Evolutionary conservation across 2,329 filamentous ascomycete species (phyloP).

Genomic region (Colletotrichum karsti): DNA sequence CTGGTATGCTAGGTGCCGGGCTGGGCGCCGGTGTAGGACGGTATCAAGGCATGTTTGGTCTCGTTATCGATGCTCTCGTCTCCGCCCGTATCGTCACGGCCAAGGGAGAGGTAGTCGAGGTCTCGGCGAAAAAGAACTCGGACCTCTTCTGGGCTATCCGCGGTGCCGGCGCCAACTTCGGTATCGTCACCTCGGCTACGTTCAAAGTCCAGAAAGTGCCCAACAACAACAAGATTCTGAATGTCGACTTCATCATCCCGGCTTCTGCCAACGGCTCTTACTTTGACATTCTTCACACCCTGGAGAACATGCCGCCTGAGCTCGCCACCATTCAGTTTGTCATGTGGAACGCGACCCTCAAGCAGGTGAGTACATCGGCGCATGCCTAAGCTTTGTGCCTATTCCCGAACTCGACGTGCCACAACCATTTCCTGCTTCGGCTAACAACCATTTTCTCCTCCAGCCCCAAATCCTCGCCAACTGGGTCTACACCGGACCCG

Average conservation of each 20-base stretch:
- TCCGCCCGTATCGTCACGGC: conserved; percentile 48
- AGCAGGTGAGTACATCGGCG: background rate
- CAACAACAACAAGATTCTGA: background rate
- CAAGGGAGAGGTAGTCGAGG: conserved; percentile 43
- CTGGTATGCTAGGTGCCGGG: background rate
- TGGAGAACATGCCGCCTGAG: background rate
- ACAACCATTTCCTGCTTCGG: background rate
- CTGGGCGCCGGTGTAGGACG: background rate
- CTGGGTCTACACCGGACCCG: background rate
- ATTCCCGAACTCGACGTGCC: too few species aligned
- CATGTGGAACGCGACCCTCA: background rate
- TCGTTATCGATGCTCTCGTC: conserved; percentile 48
- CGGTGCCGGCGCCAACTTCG: conserved; percentile 52
- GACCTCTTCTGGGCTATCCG: conserved; percentile 52
- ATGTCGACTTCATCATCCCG: background rate
- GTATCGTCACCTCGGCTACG: conserved; percentile 42
- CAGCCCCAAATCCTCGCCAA: background rate
- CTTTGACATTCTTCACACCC: background rate
- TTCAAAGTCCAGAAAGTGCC: conserved; percentile 40
- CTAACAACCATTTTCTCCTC: background rate
- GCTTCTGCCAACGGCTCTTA: background rate
- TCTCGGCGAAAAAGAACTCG: conserved; percentile 50
- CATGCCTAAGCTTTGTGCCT: too few species aligned
- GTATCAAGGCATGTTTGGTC: conserved; percentile 53
- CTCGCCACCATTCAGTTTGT: background rate